Percentiles rank a stretch among this genome's conserved stretches.
phyloP scores from a whole-genome alignment of 225 moss, liverwort and hornwort genomes.

The Physcomitrellopsis africana region DNA sequence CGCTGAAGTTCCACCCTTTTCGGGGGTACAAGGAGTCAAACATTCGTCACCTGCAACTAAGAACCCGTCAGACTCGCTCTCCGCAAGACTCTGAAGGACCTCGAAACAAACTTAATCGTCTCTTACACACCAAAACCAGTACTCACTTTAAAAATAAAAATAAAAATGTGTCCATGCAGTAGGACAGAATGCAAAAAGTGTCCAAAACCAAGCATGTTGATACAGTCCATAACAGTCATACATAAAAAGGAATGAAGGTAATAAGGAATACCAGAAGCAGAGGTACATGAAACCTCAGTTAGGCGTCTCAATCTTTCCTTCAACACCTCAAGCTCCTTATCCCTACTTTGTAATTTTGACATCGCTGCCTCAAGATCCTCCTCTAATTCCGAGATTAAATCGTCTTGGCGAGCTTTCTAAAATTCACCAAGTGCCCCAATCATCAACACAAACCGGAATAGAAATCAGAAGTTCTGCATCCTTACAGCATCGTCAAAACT shows the following conservation, averaged over 20 bases:
- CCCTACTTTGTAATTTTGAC: conserved; percentile 50
- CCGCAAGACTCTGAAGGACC: background rate
- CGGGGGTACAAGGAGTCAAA: conserved; percentile 19
- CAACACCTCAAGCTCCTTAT: conserved; percentile 57
- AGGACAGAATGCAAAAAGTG: background rate
- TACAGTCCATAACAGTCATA: background rate
- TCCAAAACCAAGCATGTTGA: background rate
- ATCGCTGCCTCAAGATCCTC: conserved; percentile 54
- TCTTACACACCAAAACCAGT: background rate
- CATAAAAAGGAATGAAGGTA: background rate
- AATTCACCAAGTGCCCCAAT: conserved; percentile 6
- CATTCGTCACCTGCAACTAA: conserved; percentile 33
- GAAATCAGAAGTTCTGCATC: background rate
- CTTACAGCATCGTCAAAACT: background rate
- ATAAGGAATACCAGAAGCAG: conserved; percentile 24
- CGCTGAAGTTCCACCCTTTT: background rate
- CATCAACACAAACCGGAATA: conserved; percentile 14
- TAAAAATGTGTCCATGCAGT: background rate
- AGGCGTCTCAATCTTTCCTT: conserved; percentile 35
- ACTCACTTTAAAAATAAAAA: background rate
- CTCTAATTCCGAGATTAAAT: conserved; percentile 51
- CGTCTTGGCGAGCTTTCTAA: conserved; percentile 52
- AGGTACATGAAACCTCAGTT: conserved; percentile 22
- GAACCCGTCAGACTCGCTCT: background rate
- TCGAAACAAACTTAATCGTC: background rate